Evolutionary conservation across 2,329 filamentous ascomycete genomes (phyloP).

Genomic region (Neofusicoccum kwambonambiense): DNA sequence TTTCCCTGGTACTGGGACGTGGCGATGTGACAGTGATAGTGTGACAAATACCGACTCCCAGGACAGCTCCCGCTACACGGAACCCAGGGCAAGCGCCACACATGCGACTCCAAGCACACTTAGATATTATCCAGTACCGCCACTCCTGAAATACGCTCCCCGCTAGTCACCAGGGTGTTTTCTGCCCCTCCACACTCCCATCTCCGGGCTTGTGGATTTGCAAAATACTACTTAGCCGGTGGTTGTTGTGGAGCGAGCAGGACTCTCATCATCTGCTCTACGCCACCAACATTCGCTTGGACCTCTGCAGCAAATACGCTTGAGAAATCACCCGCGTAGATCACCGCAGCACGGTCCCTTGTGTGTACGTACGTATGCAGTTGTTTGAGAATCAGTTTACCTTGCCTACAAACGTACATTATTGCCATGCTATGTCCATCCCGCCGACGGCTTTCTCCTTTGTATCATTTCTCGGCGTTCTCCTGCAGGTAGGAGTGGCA

Average conservation of each 20-base stretch:
- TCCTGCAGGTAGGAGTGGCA: too few species aligned
- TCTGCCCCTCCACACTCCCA: background rate
- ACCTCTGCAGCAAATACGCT: background rate
- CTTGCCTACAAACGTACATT: background rate
- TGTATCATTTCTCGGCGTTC: too few species aligned
- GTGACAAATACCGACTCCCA: constrained; percentile 8
- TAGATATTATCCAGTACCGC: background rate
- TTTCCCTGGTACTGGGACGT: constrained; percentile 13
- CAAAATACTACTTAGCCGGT: background rate
- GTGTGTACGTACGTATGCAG: background rate
- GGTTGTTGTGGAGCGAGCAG: background rate
- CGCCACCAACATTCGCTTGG: constrained; percentile 1
- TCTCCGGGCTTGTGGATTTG: background rate
- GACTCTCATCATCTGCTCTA: constrained; percentile 7
- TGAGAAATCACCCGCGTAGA: constrained; percentile 2
- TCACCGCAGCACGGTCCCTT: background rate
- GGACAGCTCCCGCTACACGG: background rate
- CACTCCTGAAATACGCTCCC: background rate
- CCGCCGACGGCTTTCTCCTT: too few species aligned
- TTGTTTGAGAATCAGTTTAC: background rate
- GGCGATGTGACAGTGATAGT: constrained; percentile 9
- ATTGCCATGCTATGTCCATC: background rate
- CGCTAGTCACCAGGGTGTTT: background rate
- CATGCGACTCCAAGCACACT: background rate
- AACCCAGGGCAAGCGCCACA: constrained; percentile 1